These are phyloP conservation scores for Pilobolus umbonatus DNA, from an alignment of 192 early-diverging fungal species.

Conservation along the genomic window DNA sequence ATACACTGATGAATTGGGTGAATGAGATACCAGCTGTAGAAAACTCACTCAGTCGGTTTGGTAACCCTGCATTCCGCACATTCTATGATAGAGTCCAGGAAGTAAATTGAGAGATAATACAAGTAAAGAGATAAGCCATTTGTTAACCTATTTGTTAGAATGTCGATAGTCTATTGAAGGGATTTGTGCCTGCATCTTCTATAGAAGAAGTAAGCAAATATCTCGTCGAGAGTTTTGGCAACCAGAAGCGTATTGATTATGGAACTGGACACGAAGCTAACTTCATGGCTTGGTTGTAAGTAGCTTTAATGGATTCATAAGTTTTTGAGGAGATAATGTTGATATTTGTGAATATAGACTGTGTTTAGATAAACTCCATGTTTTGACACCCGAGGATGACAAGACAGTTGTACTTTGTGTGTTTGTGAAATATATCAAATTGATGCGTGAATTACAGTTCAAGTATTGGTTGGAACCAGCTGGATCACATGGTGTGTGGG, in stretches of 20 bases:
- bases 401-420: conserved; percentile 73
- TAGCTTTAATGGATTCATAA: background rate
- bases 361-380: conserved; percentile 71
- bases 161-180: background rate
- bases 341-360: conserved; percentile 40
- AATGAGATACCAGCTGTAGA: conserved; percentile 69
- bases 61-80: conserved; percentile 89
- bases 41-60: conserved; percentile 79
- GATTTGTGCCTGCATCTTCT: conserved; percentile 12
- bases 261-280: conserved; percentile 96
- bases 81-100: conserved; percentile 76
- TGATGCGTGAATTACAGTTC: conserved; percentile 89
- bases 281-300: conserved; percentile 81
- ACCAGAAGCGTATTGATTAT: conserved; percentile 92
- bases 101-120: conserved; percentile 37
- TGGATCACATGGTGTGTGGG: conserved; percentile 99
- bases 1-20: conserved; percentile 53
- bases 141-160: background rate
- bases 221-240: conserved; percentile 81
- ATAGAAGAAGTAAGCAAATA: conserved; percentile 65
- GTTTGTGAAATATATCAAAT: conserved; percentile 74
- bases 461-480: conserved; percentile 97
- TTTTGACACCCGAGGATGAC: conserved; percentile 66
- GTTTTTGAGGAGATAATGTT: too few species aligned
- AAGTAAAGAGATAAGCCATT: too few species aligned